These are phyloP conservation scores for Extremus antarcticus DNA, from an alignment of 495 filamentous ascomycete species.

Conservation along the genomic window DNA sequence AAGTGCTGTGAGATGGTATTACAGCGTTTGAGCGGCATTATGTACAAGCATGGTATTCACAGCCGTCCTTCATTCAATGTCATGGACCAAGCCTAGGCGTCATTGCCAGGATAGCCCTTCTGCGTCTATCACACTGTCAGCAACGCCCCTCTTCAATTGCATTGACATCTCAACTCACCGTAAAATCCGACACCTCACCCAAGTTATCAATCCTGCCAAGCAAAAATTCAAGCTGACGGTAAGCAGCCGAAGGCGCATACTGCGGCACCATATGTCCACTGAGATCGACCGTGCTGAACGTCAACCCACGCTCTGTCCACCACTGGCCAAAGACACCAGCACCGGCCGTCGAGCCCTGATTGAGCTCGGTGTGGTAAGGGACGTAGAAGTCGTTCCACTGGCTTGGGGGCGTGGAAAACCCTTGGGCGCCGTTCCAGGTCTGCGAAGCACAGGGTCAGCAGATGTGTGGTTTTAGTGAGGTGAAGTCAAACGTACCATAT, in stretches of 20 bases:
- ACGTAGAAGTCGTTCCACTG: constrained; percentile 30
- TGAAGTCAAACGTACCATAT: constrained; percentile 43
- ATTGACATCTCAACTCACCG: constrained; percentile 2
- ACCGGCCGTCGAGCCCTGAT: constrained; percentile 20
- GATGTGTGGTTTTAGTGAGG: background rate
- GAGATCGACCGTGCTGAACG: constrained; percentile 25
- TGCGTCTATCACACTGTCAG: constrained; percentile 9
- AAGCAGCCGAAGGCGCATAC: constrained; percentile 33
- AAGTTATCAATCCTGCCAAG: constrained; percentile 29
- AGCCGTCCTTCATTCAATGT: background rate
- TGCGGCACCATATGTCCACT: constrained; percentile 28
- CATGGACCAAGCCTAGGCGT: background rate
- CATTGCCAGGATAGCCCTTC: constrained; percentile 18
- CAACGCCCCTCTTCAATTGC: background rate
- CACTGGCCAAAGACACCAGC: constrained; percentile 28
- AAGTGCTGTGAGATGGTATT: background rate
- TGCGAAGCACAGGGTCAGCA: background rate
- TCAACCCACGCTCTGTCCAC: constrained; percentile 30
- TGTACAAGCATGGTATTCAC: background rate
- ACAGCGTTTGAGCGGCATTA: background rate
- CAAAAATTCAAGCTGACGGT: constrained; percentile 49
- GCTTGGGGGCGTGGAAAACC: constrained; percentile 44
- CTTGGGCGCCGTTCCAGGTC: constrained; percentile 62
- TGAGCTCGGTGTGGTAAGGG: constrained; percentile 27
- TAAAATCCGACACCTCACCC: constrained; percentile 21